Base-by-base conservation (phyloP, 2,329 filamentous ascomycete genomes). In the Clarireedia homoeocarpa region DNA sequence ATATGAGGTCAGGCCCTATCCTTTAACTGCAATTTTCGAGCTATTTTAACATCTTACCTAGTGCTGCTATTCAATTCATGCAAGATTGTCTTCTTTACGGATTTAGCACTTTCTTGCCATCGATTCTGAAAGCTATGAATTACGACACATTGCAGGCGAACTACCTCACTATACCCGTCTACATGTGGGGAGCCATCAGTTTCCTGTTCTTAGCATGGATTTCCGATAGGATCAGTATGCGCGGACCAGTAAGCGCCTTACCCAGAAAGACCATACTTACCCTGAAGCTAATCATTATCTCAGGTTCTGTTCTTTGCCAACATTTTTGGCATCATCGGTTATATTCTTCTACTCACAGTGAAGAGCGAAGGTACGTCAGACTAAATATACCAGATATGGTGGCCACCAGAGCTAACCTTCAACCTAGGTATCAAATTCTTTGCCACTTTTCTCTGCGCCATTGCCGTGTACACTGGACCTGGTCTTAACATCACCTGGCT, bases 31-130 rank as follows among this genome's bases (percentile, higher is more conserved):
- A 7, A 5, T 23, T 5, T n/a, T 9, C 12, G 6, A 4, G 20
- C 20, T 61, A 34, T 58, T n/a, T 23, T 24, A 9, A 34, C 2
- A 12, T 34, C 30, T 12, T 5, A 17, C 15, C 27, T 26, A 78
- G 73, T 66, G 71, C 61, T 44, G 49, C 54, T 14, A 63, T 59
- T 10, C 63, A 63, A 46, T 60, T 61, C 6, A 49, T 58, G 55
- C 51, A 50, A 24, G 61, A 64, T 20, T 58, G 62, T 24, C 48
- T 58, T 30, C 50, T 57, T 15, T 82, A 80, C 62, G 79, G 78
- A n/a, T 81, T 82, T 66, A 77, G 74, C 60, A 82, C 78, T 9
- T 83, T 83, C 63, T 68, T 82, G 4, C 81, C 81, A 2, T 75
- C 75, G 1, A 82, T 84, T 60, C 71, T 83, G 48, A 70, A 73